Percentiles rank a stretch among this genome's conserved stretches.
These are phyloP conservation scores for Talaromyces sp. DNA, from an alignment of 2,329 filamentous ascomycete genomes.

Conservation along the genomic window DNA sequence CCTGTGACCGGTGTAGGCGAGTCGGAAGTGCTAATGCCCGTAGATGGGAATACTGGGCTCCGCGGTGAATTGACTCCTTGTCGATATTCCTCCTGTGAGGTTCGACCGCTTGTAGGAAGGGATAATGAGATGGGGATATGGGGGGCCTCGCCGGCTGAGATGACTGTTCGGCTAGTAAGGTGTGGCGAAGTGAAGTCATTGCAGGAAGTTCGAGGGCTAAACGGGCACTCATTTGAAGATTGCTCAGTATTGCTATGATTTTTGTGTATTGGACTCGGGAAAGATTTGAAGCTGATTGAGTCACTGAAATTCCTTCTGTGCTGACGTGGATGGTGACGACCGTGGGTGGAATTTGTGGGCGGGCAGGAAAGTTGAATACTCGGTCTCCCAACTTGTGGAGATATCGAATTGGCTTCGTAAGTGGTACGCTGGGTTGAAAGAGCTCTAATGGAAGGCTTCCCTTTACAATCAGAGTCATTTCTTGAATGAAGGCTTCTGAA, in stretches of 20 bases:
- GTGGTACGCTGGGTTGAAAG: not conserved
- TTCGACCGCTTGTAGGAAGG: constrained; percentile 5
- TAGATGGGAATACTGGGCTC: not conserved
- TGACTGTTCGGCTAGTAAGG: constrained; percentile 4
- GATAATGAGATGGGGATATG: not conserved
- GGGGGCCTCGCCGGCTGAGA: constrained; percentile 4
- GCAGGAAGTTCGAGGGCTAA: not conserved
- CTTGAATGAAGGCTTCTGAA: not conserved
- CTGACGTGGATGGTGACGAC: not conserved
- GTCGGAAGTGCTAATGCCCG: not conserved
- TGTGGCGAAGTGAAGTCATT: constrained; percentile 1
- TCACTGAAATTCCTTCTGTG: not conserved
- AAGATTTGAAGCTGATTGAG: constrained; percentile 1
- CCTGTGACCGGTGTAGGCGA: not conserved
- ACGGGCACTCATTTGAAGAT: not conserved
- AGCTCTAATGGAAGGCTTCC: not conserved
- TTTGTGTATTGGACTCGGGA: not conserved
- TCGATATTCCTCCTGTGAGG: not conserved
- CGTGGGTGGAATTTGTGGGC: not conserved
- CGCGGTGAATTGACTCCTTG: not conserved
- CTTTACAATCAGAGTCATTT: not conserved
- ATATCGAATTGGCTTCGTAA: not conserved
- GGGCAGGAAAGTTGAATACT: not conserved
- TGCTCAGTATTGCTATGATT: not conserved
- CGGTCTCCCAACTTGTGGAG: not conserved